A percentile compares a stretch with the other conserved stretches of the same genome.
These are phyloP conservation scores for Tanacetum coccineum DNA, from an alignment of 129 eudicot species.

Conservation along the genomic window DNA sequence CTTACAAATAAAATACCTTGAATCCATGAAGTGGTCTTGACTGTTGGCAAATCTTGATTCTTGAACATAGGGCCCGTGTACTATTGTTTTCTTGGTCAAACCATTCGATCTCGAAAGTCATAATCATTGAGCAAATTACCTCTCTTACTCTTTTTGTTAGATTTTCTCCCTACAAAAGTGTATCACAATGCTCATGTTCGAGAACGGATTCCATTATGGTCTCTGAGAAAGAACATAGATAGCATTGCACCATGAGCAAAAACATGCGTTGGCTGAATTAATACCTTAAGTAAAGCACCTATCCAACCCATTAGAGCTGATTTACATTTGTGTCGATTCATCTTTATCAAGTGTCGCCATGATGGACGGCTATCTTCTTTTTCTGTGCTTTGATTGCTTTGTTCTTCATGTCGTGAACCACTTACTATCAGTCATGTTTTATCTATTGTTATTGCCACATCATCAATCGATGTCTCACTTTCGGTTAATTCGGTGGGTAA, in stretches of 20 bases:
- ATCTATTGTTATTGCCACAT: background rate
- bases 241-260: slow-evolving; percentile 30
- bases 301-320: slow-evolving; percentile 30
- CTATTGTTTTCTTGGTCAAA: too few species aligned
- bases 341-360: background rate
- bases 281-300: slow-evolving; percentile 27
- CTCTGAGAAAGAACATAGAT: slow-evolving; percentile 26
- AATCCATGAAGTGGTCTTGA: too few species aligned
- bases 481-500: slow-evolving; percentile 11
- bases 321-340: slow-evolving; percentile 33
- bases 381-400: background rate
- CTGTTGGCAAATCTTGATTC: too few species aligned
- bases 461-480: background rate
- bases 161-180: too few species aligned
- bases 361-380: slow-evolving; percentile 19
- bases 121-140: too few species aligned
- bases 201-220: slow-evolving; percentile 23
- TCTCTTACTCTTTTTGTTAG: too few species aligned
- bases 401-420: background rate
- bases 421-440: slow-evolving; percentile 5
- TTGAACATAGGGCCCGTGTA: too few species aligned
- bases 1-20: too few species aligned
- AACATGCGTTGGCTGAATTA: slow-evolving; percentile 27
- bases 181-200: slow-evolving; percentile 27
- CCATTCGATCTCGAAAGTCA: too few species aligned